phyloP scores from a whole-genome alignment of 768 basidiomycete species.

The Termitomyces sp. region DNA sequence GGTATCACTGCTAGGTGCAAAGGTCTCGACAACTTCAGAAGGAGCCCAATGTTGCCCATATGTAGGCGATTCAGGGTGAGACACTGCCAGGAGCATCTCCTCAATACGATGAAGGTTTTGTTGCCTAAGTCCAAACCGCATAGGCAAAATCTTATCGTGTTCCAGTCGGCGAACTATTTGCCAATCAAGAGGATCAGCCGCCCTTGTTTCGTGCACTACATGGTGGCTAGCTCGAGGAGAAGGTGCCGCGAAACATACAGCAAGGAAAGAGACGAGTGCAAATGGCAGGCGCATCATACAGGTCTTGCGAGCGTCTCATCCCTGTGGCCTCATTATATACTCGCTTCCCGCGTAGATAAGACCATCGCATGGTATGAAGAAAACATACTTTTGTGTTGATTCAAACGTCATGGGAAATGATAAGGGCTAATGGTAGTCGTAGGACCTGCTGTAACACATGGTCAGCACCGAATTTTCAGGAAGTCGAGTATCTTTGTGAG shows the following conservation, averaged over 20 bases:
- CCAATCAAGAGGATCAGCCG: constrained; percentile 29
- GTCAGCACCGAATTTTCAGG: not conserved
- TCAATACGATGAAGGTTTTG: constrained; percentile 45
- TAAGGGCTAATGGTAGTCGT: not conserved
- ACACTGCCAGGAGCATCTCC: constrained; percentile 44
- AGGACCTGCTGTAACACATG: not conserved
- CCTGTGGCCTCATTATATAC: not conserved
- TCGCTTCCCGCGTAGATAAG: constrained; percentile 1
- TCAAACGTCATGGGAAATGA: not conserved
- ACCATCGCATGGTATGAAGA: not conserved
- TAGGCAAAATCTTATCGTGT: constrained; percentile 33
- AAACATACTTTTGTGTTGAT: too few species aligned
- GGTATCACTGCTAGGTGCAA: constrained; percentile 43
- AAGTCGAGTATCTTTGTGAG: not conserved
- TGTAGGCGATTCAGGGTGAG: constrained; percentile 47
- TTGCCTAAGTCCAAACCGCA: constrained; percentile 50
- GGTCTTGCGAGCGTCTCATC: not conserved
- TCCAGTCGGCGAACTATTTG: constrained; percentile 22
- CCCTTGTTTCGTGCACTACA: constrained; percentile 29
- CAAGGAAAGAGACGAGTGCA: constrained; percentile 10
- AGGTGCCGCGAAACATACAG: constrained; percentile 20
- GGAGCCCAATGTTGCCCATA: constrained; percentile 53
- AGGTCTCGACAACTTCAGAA: constrained; percentile 40
- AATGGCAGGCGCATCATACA: constrained; percentile 9
- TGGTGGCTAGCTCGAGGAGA: constrained; percentile 23